Percentiles rank a stretch among this genome's conserved stretches.
Evolutionary conservation across 75 land plant species (phyloP).

Genomic region (Cryptomeria japonica): DNA sequence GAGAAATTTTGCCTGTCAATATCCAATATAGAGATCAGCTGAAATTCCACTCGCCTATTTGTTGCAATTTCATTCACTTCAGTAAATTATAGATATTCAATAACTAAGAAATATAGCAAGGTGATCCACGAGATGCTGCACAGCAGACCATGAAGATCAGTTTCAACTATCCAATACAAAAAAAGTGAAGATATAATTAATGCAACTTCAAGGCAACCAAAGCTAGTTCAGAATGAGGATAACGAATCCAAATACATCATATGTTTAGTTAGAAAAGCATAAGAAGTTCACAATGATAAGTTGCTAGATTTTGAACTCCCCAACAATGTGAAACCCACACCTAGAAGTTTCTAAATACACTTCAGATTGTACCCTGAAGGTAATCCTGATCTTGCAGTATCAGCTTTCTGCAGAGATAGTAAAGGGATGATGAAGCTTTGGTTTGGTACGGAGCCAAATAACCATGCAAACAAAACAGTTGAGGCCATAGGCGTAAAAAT

Average conservation of each 20-base stretch:
- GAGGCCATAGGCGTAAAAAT: too few relatives aligned
- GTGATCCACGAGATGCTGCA: neutral
- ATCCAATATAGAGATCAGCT: neutral
- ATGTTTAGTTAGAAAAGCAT: too few relatives aligned
- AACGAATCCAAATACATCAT: neutral
- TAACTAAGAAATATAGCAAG: neutral
- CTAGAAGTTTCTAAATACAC: too few relatives aligned
- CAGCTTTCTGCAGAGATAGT: too few relatives aligned
- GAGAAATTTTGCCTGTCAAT: conserved; percentile 75
- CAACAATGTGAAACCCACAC: too few relatives aligned
- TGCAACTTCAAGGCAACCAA: neutral
- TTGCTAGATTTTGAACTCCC: too few relatives aligned
- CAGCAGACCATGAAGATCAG: neutral
- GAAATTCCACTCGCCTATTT: neutral
- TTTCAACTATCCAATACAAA: neutral
- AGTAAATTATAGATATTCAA: neutral
- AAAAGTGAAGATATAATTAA: neutral
- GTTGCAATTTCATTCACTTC: neutral
- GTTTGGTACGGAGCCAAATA: too few relatives aligned
- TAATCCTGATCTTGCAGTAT: too few relatives aligned
- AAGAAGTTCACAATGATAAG: too few relatives aligned
- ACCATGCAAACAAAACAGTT: too few relatives aligned
- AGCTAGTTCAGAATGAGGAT: neutral
- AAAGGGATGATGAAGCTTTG: too few relatives aligned
- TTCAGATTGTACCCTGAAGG: too few relatives aligned